These are phyloP conservation scores for Naegleria fowleri DNA, from an alignment of 208 protist genomes.

Conservation along the genomic window DNA sequence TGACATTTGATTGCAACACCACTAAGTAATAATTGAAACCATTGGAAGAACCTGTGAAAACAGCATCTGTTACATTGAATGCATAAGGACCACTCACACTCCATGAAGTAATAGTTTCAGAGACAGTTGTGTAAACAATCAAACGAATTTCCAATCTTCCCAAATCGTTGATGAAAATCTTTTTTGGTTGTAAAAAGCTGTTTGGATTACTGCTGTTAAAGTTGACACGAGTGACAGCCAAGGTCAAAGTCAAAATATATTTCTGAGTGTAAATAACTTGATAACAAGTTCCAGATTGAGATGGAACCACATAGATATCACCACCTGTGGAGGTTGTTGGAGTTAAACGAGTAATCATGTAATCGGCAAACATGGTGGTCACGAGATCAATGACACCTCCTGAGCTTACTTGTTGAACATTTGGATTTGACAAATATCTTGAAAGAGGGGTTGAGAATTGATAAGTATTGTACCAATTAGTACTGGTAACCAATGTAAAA, in stretches of 20 bases:
- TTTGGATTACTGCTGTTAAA: not conserved
- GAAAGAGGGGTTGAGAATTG: not conserved
- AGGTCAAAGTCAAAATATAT: not conserved
- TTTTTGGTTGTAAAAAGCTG: not conserved
- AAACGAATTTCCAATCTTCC: not conserved
- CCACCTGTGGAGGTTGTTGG: not conserved
- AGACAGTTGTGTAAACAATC: not conserved
- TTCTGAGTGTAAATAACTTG: not conserved
- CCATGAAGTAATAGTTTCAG: not conserved
- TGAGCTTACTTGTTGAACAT: not conserved
- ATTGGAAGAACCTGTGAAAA: not conserved
- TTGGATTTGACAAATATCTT: not conserved
- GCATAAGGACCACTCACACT: not conserved
- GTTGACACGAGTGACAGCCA: not conserved
- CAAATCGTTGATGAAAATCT: not conserved
- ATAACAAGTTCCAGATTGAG: not conserved
- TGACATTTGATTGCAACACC: not conserved
- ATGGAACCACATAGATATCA: not conserved
- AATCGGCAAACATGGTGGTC: not conserved
- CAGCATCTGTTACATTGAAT: not conserved
- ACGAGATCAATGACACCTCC: not conserved
- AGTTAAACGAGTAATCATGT: not conserved
- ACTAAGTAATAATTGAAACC: not conserved
- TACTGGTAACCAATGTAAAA: not conserved
- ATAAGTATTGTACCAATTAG: not conserved